phyloP scores from a whole-genome alignment of 1,284 basidiomycete genomes.

The Tilletia indica region DNA sequence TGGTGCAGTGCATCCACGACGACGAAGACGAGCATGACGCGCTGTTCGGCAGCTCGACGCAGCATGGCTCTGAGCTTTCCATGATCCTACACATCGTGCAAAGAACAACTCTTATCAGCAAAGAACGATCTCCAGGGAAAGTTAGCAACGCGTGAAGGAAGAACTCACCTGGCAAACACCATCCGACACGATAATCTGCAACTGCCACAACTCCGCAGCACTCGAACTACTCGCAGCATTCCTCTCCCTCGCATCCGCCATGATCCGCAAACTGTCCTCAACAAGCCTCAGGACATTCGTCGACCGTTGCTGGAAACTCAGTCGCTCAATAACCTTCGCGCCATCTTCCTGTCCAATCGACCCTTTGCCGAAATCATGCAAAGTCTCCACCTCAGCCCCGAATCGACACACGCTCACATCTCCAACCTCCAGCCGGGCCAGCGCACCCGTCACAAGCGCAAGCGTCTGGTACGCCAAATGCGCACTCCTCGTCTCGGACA shows the following conservation, averaged over 20 bases:
- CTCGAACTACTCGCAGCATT: constrained; percentile 64
- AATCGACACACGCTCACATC: constrained; percentile 90
- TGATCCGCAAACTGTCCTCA: constrained; percentile 74
- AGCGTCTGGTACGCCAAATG: constrained; percentile 94
- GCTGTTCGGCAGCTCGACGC: constrained; percentile 81
- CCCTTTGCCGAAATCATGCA: constrained; percentile 70
- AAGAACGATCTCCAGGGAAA: background rate
- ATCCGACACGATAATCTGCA: constrained; percentile 97
- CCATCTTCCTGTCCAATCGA: constrained; percentile 56
- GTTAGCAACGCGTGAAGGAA: background rate
- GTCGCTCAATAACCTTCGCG: constrained; percentile 74
- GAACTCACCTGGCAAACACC: constrained; percentile 75
- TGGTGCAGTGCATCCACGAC: constrained; percentile 77
- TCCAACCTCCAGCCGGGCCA: constrained; percentile 88
- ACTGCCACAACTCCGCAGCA: constrained; percentile 86
- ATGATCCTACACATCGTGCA: constrained; percentile 66
- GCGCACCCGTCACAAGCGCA: constrained; percentile 83
- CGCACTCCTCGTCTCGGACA: constrained; percentile 89
- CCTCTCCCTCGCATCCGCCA: constrained; percentile 64
- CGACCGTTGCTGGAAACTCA: constrained; percentile 85
- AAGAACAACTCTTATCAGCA: background rate
- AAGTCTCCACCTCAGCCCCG: constrained; percentile 79
- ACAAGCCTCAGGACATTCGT: constrained; percentile 85
- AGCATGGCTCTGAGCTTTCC: constrained; percentile 76
- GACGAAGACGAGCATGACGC: constrained; percentile 95